Percentiles rank a stretch among this genome's conserved stretches.
phyloP scores from a whole-genome alignment of 73 alveolate genomes.

The Paramecium tetraurelia region DNA sequence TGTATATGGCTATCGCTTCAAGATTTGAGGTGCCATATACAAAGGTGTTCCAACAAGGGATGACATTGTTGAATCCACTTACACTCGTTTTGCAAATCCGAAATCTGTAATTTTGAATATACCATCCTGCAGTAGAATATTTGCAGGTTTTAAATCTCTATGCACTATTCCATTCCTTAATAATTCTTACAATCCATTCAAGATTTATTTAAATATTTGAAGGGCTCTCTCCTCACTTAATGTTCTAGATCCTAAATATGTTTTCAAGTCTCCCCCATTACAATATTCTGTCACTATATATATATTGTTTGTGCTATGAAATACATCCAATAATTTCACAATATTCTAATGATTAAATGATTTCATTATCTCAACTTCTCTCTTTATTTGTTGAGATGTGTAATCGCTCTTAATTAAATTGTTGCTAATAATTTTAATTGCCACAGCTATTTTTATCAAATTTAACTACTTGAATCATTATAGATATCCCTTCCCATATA shows the following conservation, averaged over 20 bases:
- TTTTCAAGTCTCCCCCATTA: slow-evolving; percentile 52
- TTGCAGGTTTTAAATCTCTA: slow-evolving; percentile 61
- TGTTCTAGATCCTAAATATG: not conserved
- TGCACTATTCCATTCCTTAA: slow-evolving; percentile 54
- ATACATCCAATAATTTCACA: slow-evolving; percentile 48
- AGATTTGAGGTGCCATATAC: slow-evolving; percentile 83
- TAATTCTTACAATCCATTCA: slow-evolving; percentile 43
- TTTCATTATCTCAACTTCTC: slow-evolving; percentile 56
- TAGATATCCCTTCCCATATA: not conserved
- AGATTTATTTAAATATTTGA: slow-evolving; percentile 24
- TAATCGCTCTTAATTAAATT: slow-evolving; percentile 31
- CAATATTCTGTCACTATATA: slow-evolving; percentile 57
- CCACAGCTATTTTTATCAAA: not conserved
- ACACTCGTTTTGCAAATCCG: slow-evolving; percentile 61
- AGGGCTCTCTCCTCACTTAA: slow-evolving; percentile 38
- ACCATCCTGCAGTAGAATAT: slow-evolving; percentile 37
- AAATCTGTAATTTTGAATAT: slow-evolving; percentile 62
- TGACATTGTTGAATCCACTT: slow-evolving; percentile 51
- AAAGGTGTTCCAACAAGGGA: slow-evolving; percentile 86
- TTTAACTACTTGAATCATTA: slow-evolving; percentile 18
- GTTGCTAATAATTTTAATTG: slow-evolving; percentile 52
- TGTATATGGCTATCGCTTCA: slow-evolving; percentile 73
- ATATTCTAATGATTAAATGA: slow-evolving; percentile 44
- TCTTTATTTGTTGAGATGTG: slow-evolving; percentile 23
- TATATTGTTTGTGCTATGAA: slow-evolving; percentile 50